Base-by-base conservation (phyloP, 805 yeast species). In the Pichia thaimueangensis region DNA sequence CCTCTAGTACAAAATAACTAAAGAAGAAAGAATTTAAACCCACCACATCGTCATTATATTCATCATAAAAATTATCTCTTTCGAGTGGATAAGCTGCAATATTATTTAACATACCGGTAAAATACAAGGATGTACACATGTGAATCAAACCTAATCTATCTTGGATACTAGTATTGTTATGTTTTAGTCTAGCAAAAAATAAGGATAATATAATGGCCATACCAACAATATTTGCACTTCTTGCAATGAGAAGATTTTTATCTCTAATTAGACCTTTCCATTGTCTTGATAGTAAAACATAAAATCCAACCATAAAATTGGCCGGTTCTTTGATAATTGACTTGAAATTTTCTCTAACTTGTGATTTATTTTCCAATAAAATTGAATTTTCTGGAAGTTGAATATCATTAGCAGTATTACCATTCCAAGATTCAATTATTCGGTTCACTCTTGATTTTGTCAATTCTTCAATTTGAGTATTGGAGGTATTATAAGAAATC, bases 81-180 rank as follows among this genome's bases (percentile, higher is more conserved):
- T 86, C 93, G 12, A 64, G 59, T 2, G 95, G 94, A 56, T 81
- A 87, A 13, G 83, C 69, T 1, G 89, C 74, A 55, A 86, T 67
- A 58, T 86, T 86, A 53, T 82, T 84, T 42, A 87, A 69, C 72
- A 86, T 75, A 1, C 96, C 96, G 37, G 80, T 78, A 57, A 79
- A 87, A 55, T 82, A 86, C 39, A 86, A 58, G 24, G 86, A 78
- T 19, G 82, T 65, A 3, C 81, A 72, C 54, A 84, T 85, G 58
- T 87, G 95, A 3, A 82, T 71, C 37, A 86, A 63, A 3, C 95
- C 95, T 15, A 87, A 60, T 49, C 94, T 65, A 58, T 86, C 76
- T 44, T 69, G 70, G 25, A 85, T 71, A 27, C 91, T 81, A 21
- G 66, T 65, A 30, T 56, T 56, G 30, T 63, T 58, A 41, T 74